These are phyloP conservation scores for Sclerotinia sclerotiorum DNA, from an alignment of 2,329 filamentous ascomycete species.

Conservation along the genomic window DNA sequence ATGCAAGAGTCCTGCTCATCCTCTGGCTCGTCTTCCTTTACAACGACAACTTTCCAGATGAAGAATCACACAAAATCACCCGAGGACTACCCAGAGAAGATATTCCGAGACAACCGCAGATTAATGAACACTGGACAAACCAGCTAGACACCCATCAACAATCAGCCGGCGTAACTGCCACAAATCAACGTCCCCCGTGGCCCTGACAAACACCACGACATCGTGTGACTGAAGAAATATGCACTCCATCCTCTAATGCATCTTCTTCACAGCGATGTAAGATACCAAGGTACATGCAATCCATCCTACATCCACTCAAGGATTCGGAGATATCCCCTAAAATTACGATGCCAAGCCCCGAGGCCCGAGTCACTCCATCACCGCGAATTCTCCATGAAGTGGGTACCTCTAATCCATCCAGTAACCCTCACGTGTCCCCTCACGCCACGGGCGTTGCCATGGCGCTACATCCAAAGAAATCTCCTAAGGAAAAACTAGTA, in stretches of 20 bases:
- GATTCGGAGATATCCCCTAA: not conserved
- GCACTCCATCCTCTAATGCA: not conserved
- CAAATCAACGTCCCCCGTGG: not conserved
- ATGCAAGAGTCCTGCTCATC: not conserved
- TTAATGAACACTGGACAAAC: not conserved
- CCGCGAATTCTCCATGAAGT: not conserved
- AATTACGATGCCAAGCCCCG: not conserved
- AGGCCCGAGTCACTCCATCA: not conserved
- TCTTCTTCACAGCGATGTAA: not conserved
- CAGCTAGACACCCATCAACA: not conserved
- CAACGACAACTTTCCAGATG: not conserved
- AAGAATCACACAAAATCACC: not conserved
- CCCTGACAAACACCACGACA: not conserved
- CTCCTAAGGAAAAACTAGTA: not conserved
- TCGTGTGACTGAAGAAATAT: conserved; percentile 1
- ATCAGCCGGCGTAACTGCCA: not conserved
- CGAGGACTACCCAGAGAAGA: not conserved
- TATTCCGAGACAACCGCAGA: not conserved
- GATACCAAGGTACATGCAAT: not conserved
- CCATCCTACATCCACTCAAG: not conserved
- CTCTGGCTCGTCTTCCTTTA: not conserved
- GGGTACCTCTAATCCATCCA: too few species aligned
- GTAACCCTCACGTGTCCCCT: not conserved
- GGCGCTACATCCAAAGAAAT: not conserved
- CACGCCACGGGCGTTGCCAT: not conserved